Conservation (phyloP, 768 basidiomycete species). For the Paxillus ammoniavirescens region DNA sequence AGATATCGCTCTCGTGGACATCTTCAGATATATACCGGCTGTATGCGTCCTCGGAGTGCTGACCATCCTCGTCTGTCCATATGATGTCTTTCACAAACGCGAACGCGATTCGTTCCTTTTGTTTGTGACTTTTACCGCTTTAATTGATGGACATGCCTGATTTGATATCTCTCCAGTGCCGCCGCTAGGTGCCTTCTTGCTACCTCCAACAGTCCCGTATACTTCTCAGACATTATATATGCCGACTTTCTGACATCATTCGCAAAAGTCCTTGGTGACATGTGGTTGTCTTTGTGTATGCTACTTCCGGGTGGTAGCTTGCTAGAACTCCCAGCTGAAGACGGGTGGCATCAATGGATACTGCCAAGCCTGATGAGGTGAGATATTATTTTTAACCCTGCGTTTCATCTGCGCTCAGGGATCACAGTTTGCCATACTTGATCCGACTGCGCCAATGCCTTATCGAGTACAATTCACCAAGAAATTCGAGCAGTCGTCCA, state of each 20-base stretch:
- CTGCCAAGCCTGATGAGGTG: constrained; percentile 88
- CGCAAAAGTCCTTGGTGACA: constrained; percentile 93
- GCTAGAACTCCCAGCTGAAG: constrained; percentile 56
- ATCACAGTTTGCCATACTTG: constrained; percentile 73
- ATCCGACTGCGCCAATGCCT: constrained; percentile 94
- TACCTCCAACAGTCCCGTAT: constrained; percentile 56
- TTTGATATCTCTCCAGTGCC: constrained; percentile 44
- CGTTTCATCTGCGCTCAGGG: constrained; percentile 4
- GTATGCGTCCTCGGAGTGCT: constrained; percentile 60
- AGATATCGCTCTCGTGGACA: constrained; percentile 61
- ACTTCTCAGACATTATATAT: constrained; percentile 90
- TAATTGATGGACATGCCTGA: background rate
- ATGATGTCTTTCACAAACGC: constrained; percentile 59
- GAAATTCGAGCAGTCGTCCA: constrained; percentile 67
- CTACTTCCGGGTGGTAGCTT: constrained; percentile 83
- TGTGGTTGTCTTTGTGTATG: constrained; percentile 88
- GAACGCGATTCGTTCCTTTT: constrained; percentile 77
- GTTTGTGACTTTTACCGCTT: constrained; percentile 46
- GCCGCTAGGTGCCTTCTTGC: constrained; percentile 73
- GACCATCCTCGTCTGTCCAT: constrained; percentile 63
- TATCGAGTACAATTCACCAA: constrained; percentile 68
- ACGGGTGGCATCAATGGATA: constrained; percentile 70
- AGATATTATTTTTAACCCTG: constrained; percentile 12
- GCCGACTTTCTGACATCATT: constrained; percentile 97
- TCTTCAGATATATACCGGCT: constrained; percentile 73